Percentiles rank a stretch among this genome's conserved stretches.
phyloP scores from a whole-genome alignment of 176 grass and related monocot species.

The Puccinellia tenuiflora region DNA sequence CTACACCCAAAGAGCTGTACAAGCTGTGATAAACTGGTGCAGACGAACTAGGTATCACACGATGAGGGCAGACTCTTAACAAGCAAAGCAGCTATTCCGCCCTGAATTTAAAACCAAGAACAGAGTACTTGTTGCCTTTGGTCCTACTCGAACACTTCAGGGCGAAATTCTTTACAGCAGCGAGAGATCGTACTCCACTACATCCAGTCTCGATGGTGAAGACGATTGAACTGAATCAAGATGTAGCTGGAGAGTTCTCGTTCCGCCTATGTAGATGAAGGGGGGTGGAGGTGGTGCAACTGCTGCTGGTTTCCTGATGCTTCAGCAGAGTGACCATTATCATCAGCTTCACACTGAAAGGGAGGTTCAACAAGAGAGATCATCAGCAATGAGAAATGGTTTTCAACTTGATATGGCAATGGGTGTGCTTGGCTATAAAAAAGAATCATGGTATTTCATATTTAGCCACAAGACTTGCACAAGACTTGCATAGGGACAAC shows the following conservation, averaged over 20 bases:
- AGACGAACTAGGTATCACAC: background rate
- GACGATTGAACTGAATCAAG: background rate
- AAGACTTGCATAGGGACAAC: background rate
- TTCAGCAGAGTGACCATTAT: constrained; percentile 11
- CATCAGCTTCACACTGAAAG: constrained; percentile 27
- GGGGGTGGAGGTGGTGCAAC: background rate
- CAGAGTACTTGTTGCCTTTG: constrained; percentile 1
- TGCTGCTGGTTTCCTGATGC: constrained; percentile 20
- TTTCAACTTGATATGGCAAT: background rate
- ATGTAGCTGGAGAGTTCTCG: background rate
- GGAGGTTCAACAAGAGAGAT: background rate
- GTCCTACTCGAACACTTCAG: background rate
- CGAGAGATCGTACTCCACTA: background rate
- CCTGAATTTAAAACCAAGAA: background rate
- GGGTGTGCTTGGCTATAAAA: background rate
- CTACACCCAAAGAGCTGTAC: constrained; percentile 21
- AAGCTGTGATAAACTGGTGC: background rate
- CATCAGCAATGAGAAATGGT: background rate
- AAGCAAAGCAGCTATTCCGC: background rate
- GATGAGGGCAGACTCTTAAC: constrained; percentile 3
- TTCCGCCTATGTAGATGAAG: background rate
- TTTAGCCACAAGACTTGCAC: background rate
- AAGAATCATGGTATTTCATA: background rate
- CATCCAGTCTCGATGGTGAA: background rate
- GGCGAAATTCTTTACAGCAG: background rate